A percentile compares a stretch with the other conserved stretches of the same genome.
Evolutionary conservation across 2,329 filamentous ascomycete species (phyloP).

Genomic region (Monosporascus ibericus): DNA sequence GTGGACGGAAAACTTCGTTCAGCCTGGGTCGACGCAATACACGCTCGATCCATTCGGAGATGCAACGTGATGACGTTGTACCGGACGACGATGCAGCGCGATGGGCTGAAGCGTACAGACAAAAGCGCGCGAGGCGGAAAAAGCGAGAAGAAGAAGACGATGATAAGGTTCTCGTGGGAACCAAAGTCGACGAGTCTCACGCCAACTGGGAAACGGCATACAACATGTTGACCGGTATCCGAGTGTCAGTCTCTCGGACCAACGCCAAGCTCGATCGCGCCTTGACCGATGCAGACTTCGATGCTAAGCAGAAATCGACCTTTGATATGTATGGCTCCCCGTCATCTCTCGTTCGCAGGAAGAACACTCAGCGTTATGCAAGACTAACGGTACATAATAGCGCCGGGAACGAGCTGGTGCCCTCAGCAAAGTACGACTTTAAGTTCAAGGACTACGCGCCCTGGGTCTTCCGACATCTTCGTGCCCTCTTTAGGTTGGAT

Average conservation of each 20-base stretch:
- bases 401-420: conserved; percentile 93
- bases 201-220: conserved; percentile 97
- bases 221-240: conserved; percentile 99
- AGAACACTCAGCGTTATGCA: background rate
- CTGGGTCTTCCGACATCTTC: conserved; percentile 94
- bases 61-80: conserved; percentile 73
- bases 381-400: conserved; percentile 40
- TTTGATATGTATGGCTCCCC: conserved; percentile 78
- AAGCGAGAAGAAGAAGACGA: conserved; percentile 86
- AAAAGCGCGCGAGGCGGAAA: conserved; percentile 84
- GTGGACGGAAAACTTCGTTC: conserved; percentile 72
- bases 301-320: conserved; percentile 92
- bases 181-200: conserved; percentile 95
- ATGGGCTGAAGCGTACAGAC: conserved; percentile 88
- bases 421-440: conserved; percentile 98
- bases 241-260: conserved; percentile 90
- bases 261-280: conserved; percentile 95
- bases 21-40: conserved; percentile 75
- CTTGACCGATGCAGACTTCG: conserved; percentile 85
- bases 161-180: conserved; percentile 89
- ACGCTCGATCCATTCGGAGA: conserved; percentile 77
- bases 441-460: conserved; percentile 99
- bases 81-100: conserved; percentile 86
- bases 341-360: background rate
- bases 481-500: conserved; percentile 81